Percentiles rank a stretch among this genome's conserved stretches.
Conservation (phyloP, 2,329 filamentous ascomycete species). For the Monosporascus sp. region DNA sequence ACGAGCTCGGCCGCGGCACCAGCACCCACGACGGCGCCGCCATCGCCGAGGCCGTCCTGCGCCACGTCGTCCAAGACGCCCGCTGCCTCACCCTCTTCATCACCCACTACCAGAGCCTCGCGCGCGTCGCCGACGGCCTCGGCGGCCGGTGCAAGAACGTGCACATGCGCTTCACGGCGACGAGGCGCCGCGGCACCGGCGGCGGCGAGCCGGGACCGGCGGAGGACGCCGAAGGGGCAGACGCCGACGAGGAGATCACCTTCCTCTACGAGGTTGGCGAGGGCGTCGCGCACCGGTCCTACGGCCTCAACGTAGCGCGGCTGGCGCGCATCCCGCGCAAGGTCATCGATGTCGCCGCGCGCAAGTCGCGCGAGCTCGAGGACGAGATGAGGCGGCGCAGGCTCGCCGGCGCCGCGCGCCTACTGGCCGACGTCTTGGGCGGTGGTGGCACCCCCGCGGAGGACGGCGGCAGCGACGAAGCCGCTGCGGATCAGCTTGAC, state of each 20-base stretch:
- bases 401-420: conserved; percentile 43
- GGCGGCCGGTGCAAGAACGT: conserved; percentile 69
- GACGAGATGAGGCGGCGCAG: conserved; percentile 60
- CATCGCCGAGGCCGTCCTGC: conserved; percentile 86
- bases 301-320: conserved; percentile 88
- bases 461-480: conserved; percentile 3
- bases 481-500: conserved; percentile 40
- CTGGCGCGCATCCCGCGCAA: conserved; percentile 74
- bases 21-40: conserved; percentile 94
- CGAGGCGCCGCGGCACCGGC: conserved; percentile 11
- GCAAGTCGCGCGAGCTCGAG: conserved; percentile 77
- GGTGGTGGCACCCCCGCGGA: not conserved
- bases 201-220: conserved; percentile 16
- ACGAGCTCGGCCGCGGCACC: conserved; percentile 90
- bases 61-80: conserved; percentile 71
- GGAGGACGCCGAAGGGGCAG: conserved; percentile 26
- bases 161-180: conserved; percentile 79
- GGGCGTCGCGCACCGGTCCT: conserved; percentile 88
- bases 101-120: conserved; percentile 91
- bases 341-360: conserved; percentile 73
- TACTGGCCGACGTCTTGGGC: conserved; percentile 37
- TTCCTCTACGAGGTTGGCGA: conserved; percentile 92
- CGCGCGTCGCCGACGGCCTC: conserved; percentile 64
- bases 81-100: conserved; percentile 87
- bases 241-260: conserved; percentile 72